Evolutionary conservation across 495 filamentous ascomycete genomes (phyloP), one percentile per base, ranked within the genome.

Genomic region (Patellaria atrata): DNA sequence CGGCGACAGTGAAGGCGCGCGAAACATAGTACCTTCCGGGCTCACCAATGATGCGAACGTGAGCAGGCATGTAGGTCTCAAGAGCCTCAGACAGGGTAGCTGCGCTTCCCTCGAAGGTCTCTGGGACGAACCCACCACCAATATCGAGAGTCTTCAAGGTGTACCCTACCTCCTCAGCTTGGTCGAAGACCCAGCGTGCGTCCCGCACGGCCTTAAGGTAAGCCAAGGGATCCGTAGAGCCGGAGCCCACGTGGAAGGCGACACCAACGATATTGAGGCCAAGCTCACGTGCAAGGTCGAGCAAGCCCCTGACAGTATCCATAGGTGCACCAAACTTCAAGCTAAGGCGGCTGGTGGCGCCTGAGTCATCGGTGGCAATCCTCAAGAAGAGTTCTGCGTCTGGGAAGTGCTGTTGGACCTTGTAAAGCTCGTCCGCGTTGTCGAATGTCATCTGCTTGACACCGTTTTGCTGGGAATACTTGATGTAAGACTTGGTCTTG

Each of bases 391-490:
- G 73, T 60, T 93, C 81, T 22, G 89, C 89, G 15, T 72, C 75
- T 8, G 89, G 91, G 52, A 71, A 94, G 41, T 82, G 68, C 44
- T 80, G 73, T 54, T 91, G 87, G 59, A 91, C 89, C 68, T 99
- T 96, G 70, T 87, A 82, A 22, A 99, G 71, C 64, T 99, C 91
- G 52, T 96, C 89, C 43, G 83, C 74, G 48, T 96, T 94, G 64
- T 99, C 89, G 49, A 96, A 94, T 8, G 89, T 96, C 85, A 99
- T 96, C 65, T 93, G 84, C 63, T 82, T 91, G 49, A 99, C 87
- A 40, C 75, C 79, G 36, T 78, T 56, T 53, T 74, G 68, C 37
- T 76, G 71, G 33, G 87, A 87, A 48, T 82, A 92, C 48, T 85
- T 82, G 41, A 96, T 65, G 59, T 94, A 94, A 24, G 86, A 94